Evolutionary conservation across 2,329 filamentous ascomycete species (phyloP).

Genomic region (Colletotrichum falcatum): DNA sequence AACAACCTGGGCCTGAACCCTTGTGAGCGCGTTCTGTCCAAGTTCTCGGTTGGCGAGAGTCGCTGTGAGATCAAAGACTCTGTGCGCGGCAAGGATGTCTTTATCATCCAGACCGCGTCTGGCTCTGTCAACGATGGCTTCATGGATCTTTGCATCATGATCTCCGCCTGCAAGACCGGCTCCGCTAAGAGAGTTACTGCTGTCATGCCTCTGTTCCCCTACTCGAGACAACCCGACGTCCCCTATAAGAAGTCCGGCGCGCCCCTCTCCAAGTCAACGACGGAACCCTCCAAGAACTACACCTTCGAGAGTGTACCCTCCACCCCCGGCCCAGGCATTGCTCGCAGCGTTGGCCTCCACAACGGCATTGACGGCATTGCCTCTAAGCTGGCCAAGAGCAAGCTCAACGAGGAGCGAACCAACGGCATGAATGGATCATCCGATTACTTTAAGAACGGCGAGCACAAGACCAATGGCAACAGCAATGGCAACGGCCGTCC

Average conservation of each 20-base stretch:
- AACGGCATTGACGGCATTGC: slow-evolving; percentile 78
- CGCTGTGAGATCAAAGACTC: slow-evolving; percentile 96
- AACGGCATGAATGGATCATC: slow-evolving; percentile 47
- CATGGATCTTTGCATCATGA: slow-evolving; percentile 96
- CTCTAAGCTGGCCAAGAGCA: slow-evolving; percentile 77
- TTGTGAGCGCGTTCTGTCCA: slow-evolving; percentile 85
- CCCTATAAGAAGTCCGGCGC: slow-evolving; percentile 97
- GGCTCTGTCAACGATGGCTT: slow-evolving; percentile 96
- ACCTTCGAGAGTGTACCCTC: slow-evolving; percentile 94
- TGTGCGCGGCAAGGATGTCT: slow-evolving; percentile 97
- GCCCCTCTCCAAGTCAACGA: slow-evolving; percentile 79
- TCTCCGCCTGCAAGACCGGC: slow-evolving; percentile 96
- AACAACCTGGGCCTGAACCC: slow-evolving; percentile 88
- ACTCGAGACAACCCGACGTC: slow-evolving; percentile 94
- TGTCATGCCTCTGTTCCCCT: slow-evolving; percentile 90
- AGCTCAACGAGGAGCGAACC: slow-evolving; percentile 63
- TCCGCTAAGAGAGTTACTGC: slow-evolving; percentile 94
- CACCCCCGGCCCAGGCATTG: slow-evolving; percentile 80
- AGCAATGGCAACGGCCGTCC: slow-evolving; percentile 45
- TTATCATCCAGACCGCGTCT: slow-evolving; percentile 95
- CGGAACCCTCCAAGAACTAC: slow-evolving; percentile 67
- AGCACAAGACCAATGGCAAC: slow-evolving; percentile 48
- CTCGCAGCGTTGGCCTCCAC: slow-evolving; percentile 72
- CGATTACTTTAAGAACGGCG: slow-evolving; percentile 46
- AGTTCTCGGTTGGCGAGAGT: slow-evolving; percentile 96